These are phyloP conservation scores for Cytospora schulzeri DNA, from an alignment of 2,329 filamentous ascomycete species.

Conservation along the genomic window DNA sequence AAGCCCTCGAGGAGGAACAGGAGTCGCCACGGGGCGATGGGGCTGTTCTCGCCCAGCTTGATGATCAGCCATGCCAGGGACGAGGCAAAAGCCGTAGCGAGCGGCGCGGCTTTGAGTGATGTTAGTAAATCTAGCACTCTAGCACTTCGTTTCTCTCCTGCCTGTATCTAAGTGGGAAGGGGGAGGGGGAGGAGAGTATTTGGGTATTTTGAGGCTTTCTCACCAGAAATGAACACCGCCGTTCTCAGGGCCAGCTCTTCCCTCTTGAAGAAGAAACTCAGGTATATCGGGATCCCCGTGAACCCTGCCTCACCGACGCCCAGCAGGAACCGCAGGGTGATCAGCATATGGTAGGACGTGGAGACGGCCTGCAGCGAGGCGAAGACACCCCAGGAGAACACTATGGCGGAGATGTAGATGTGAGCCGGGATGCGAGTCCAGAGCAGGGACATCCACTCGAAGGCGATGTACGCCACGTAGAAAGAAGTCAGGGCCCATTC, in stretches of 20 bases:
- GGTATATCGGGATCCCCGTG: slow-evolving; percentile 63
- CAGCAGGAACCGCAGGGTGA: slow-evolving; percentile 57
- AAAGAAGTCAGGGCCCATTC: slow-evolving; percentile 64
- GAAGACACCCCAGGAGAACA: slow-evolving; percentile 76
- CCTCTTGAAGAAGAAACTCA: slow-evolving; percentile 65
- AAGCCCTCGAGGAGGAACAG: slow-evolving; percentile 85
- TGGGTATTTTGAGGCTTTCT: slow-evolving; percentile 17
- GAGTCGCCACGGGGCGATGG: slow-evolving; percentile 82
- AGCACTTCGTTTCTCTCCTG: not conserved
- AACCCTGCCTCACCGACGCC: slow-evolving; percentile 69
- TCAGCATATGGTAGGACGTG: slow-evolving; percentile 63
- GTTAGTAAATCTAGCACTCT: not conserved
- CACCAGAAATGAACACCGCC: slow-evolving; percentile 80
- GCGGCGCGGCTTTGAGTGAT: slow-evolving; percentile 64
- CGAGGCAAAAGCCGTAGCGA: slow-evolving; percentile 82
- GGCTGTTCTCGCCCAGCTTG: slow-evolving; percentile 62
- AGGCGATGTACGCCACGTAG: slow-evolving; percentile 64
- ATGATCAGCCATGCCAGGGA: slow-evolving; percentile 79
- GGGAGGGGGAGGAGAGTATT: no score
- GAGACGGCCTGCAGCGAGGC: slow-evolving; percentile 73
- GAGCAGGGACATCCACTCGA: slow-evolving; percentile 67
- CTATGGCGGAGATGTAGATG: slow-evolving; percentile 61
- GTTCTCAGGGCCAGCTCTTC: slow-evolving; percentile 82
- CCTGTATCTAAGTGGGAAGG: not conserved
- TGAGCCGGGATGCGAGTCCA: slow-evolving; percentile 64